Evolutionary conservation across 805 yeast genomes (phyloP).

Genomic region (Ogataea populi-albae): DNA sequence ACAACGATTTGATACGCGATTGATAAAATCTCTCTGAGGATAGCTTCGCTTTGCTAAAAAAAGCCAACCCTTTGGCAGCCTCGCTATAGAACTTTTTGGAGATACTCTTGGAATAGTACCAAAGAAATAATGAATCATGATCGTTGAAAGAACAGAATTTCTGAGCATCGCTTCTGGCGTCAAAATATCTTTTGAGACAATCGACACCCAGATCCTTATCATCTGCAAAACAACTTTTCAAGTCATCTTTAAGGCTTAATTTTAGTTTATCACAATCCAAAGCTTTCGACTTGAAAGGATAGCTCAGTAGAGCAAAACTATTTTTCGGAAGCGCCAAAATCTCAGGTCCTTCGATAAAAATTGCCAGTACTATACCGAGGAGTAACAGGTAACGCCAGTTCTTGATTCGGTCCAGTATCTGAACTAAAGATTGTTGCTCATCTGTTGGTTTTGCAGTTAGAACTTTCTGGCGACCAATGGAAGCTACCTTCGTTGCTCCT

Average conservation of each 20-base stretch:
- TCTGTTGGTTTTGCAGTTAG: not conserved
- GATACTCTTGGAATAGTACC: not conserved
- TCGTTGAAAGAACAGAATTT: constrained; percentile 12
- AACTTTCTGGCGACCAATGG: not conserved
- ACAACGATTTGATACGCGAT: no score
- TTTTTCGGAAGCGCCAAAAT: constrained; percentile 2
- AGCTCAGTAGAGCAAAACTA: not conserved
- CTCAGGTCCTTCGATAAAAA: constrained; percentile 8
- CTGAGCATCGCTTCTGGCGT: constrained; percentile 9
- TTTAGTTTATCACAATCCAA: constrained; percentile 8
- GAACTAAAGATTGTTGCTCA: not conserved
- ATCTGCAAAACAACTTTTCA: constrained; percentile 8
- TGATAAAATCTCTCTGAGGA: no score
- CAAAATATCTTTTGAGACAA: constrained; percentile 11
- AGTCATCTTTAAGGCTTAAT: constrained; percentile 4
- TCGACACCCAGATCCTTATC: constrained; percentile 8
- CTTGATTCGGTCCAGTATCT: constrained; percentile 6
- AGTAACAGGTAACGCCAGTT: constrained; percentile 15
- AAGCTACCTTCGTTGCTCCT: not conserved
- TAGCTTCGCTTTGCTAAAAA: constrained; percentile 5
- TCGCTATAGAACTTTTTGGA: constrained; percentile 2
- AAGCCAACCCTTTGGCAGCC: constrained; percentile 4
- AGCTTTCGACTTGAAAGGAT: constrained; percentile 5
- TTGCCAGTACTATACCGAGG: constrained; percentile 11
- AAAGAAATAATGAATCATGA: constrained; percentile 1